Evolutionary conservation across 495 filamentous ascomycete genomes (phyloP), one percentile per base, ranked within the genome.

Genomic region (Rusavskia elegans): DNA sequence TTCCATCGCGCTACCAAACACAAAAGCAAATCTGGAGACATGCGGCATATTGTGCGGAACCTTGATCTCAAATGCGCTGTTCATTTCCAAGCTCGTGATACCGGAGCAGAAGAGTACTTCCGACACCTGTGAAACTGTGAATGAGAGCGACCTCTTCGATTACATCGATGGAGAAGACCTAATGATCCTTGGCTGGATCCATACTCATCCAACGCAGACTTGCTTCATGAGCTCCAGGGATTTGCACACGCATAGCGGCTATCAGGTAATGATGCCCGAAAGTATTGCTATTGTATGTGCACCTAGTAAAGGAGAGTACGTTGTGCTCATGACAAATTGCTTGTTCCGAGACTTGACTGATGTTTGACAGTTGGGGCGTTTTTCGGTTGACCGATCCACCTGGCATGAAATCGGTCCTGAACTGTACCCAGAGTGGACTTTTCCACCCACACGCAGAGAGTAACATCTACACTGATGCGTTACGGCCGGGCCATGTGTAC

Each of bases 151-250:
- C 0, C 74, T 95, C 21, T 85, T 95, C 42, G 86, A 93, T 32
- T 97, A 89, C 61, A 90, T 86, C 59, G 82, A 90, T 57, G 73
- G 71, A 7, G 81, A 95, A 58, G 85, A 95, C 42, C 62, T 97
- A 38, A 81, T 96, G 68, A 80, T 92, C 54, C 74, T 96, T 9
- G 92, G 92, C 50, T 98, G 92, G 92, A 98, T 98, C 52, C 92
- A 98, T 63, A 98, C 92, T 0, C 92, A 98, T 63, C 92, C 92
- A 0, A 85, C 82, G 0, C 93, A 98, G 69, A 94, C 87, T 1
- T 98, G 92, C 64, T 98, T 98, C 63, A 92, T 98, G 87, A 94
- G 87, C 66, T 89, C 83, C 32, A 74, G 89, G 35, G 92, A 98
- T 62, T 60, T 95, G 55, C 92, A 98, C 58, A 98, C 93, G 0